Evolutionary conservation across 2,329 filamentous ascomycete species (phyloP).

Genomic region (Ilyonectria sp.): DNA sequence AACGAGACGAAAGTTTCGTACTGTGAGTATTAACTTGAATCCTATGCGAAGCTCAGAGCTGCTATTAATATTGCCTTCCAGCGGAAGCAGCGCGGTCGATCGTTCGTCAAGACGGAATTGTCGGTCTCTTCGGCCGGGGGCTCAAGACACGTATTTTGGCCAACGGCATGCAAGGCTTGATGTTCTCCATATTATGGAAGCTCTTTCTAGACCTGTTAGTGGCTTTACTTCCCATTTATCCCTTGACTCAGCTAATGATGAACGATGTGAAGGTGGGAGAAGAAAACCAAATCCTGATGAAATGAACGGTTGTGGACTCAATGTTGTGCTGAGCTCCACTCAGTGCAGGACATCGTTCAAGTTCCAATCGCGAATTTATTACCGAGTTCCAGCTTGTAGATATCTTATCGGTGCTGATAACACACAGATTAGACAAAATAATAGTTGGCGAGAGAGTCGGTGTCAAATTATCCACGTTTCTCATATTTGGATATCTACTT

Average conservation of each 20-base stretch:
- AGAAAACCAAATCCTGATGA: neutral
- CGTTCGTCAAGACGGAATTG: conserved; percentile 58
- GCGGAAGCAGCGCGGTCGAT: conserved; percentile 60
- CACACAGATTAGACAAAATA: too few species aligned
- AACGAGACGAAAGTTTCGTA: conserved; percentile 64
- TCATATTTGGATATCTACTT: too few species aligned
- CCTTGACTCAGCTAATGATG: neutral
- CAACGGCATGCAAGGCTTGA: conserved; percentile 62
- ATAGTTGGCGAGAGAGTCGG: too few species aligned
- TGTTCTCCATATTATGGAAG: conserved; percentile 66
- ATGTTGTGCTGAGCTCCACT: neutral
- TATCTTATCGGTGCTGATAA: too few species aligned
- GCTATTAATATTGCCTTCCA: conserved; percentile 33
- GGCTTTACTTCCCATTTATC: neutral
- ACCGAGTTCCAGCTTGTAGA: too few species aligned
- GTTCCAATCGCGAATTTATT: too few species aligned
- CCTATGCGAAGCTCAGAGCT: rapidly evolving
- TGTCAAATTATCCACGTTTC: too few species aligned
- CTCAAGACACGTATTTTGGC: conserved; percentile 64
- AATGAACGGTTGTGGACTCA: neutral
- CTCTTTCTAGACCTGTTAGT: conserved; percentile 64
- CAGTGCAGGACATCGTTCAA: too few species aligned
- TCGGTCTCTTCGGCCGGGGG: conserved; percentile 61
- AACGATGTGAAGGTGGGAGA: neutral
- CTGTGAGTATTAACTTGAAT: conserved; percentile 46